Evolutionary conservation across 208 protist species (phyloP).

Genomic region (Tritrichomonas foetus): DNA sequence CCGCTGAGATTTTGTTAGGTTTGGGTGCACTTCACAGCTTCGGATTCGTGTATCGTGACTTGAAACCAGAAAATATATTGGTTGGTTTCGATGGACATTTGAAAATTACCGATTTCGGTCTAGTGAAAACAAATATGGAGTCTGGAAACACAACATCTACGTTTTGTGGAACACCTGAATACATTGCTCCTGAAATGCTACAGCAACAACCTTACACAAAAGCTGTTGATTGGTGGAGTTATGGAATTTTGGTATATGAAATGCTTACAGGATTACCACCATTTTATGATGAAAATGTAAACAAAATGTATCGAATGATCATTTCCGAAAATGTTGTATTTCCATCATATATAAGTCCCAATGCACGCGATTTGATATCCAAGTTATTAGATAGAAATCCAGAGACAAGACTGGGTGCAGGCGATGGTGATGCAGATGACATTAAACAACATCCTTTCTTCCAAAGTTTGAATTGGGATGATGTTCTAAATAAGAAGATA

Average conservation of each 20-base stretch:
- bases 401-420: slow-evolving; percentile 12
- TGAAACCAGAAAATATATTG: slow-evolving; percentile 60
- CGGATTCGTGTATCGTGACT: slow-evolving; percentile 60
- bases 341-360: neutral
- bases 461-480: neutral
- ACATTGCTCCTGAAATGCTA: slow-evolving; percentile 64
- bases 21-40: slow-evolving; percentile 59
- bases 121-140: slow-evolving; percentile 27
- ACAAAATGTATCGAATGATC: neutral
- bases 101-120: slow-evolving; percentile 80
- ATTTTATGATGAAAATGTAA: slow-evolving; percentile 24
- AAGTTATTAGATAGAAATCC: slow-evolving; percentile 43
- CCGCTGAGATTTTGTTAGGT: slow-evolving; percentile 55
- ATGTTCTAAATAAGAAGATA: neutral
- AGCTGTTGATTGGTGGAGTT: slow-evolving; percentile 68
- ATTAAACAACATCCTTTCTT: slow-evolving; percentile 43
- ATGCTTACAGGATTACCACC: slow-evolving; percentile 61
- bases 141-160: slow-evolving; percentile 22
- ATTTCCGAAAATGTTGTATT: neutral
- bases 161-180: slow-evolving; percentile 70
- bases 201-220: slow-evolving; percentile 59
- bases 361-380: neutral
- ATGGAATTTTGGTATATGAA: slow-evolving; percentile 67
- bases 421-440: neutral
- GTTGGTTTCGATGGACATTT: slow-evolving; percentile 68